Base-by-base conservation (phyloP, 2,329 filamentous ascomycete genomes). In the Clarireedia sp. region DNA sequence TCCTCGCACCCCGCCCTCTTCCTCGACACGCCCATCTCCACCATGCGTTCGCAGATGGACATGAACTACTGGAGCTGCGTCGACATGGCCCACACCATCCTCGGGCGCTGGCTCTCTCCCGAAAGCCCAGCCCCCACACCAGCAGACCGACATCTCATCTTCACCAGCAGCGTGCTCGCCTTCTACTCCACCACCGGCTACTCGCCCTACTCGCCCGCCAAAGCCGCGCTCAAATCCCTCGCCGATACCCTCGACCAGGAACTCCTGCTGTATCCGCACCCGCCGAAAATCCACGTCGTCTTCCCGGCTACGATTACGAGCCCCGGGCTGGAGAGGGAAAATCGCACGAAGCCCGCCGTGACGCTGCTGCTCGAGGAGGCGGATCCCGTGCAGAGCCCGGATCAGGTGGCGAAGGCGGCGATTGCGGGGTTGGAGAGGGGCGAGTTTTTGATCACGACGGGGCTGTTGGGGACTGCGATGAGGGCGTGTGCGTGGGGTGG, bases 31-130 rank as follows among this genome's bases (percentile, higher is more conserved):
- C 78, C 86, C 8, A 74, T 89, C 51, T 74, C 83, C 7, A 80
- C 79, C 10, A 74, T 90, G 62, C 80, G 86, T 43, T 75, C 78
- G 61, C 89, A 95, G 70, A 96, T 96, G 89, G 89, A 96, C 67
- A 81, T 92, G 63, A 92, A 96, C 73, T 97, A 89, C 74, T 96
- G 86, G 79, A 88, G 89, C 48, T 83, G 85, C 29, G 86, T 86
- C 41, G 94, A 95, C 69, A 88, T 95, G 73, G 86, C 90, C 38
- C 90, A 95, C 68, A 84, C 89, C 19, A 82, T 87, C 17, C 74
- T 96, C 59, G 80, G 79, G 51, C 78, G 81, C 58, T 96, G 92
- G 92, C 80, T 90, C 45, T 72, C 73, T 3, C 75, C 77, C 12
- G 70, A 75, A 8, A 66, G 75, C 37, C 70, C 76, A 48, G 64